phyloP scores from a whole-genome alignment of 345 rosid species.

The Corchorus capsularis region DNA sequence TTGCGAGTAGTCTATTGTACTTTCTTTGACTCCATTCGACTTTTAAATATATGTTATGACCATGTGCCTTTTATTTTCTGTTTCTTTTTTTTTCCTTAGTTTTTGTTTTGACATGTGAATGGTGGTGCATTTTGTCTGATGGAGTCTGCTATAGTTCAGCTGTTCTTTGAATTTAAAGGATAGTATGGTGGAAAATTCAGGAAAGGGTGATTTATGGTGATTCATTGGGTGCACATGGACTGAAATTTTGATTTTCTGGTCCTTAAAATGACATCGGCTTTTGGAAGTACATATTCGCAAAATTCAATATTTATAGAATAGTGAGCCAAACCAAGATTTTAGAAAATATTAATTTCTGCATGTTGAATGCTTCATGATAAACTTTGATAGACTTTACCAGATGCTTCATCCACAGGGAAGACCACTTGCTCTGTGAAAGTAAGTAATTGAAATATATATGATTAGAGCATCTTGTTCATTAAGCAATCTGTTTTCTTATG shows the following conservation, averaged over 20 bases:
- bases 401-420: conserved; percentile 5
- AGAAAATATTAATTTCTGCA: not conserved
- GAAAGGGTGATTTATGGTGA: not conserved
- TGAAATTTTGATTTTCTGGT: not conserved
- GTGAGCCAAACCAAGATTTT: not conserved
- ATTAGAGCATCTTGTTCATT: conserved; percentile 8
- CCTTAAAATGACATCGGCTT: not conserved
- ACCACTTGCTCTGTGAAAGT: not conserved
- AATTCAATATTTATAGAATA: not conserved
- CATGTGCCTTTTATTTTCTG: not conserved
- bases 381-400: not conserved
- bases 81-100: not conserved
- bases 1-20: not conserved
- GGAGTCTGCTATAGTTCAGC: not conserved
- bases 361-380: not conserved
- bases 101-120: not conserved
- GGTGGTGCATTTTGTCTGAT: not conserved
- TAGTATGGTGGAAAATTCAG: not conserved
- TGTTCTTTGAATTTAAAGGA: not conserved
- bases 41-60: not conserved
- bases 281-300: not conserved
- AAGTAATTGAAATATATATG: not conserved
- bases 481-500: not conserved
- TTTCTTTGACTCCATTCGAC: too few relatives aligned
- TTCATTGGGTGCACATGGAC: not conserved